Conservation (phyloP, 2,329 filamentous ascomycete genomes). For the Chalaropsis thielavioides region DNA sequence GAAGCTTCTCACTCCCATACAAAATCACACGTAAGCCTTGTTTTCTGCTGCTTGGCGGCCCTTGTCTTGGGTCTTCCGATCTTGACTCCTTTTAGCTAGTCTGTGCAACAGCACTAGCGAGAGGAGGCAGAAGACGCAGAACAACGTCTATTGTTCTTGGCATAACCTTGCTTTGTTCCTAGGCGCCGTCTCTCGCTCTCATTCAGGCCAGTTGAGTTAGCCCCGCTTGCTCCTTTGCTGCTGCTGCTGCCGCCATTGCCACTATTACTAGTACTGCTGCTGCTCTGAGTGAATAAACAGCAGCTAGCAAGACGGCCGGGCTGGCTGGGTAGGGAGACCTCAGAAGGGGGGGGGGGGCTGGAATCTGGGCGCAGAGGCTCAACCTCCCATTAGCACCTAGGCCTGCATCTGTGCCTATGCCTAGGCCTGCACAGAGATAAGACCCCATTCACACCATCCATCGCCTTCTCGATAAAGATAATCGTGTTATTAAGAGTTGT, state of each 20-base stretch:
- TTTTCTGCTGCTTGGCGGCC: not conserved
- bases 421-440: not conserved
- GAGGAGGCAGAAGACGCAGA: not conserved
- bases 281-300: no score
- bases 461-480: not conserved
- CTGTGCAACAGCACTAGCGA: conserved; percentile 6
- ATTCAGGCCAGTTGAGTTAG: not conserved
- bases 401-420: not conserved
- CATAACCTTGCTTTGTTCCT: not conserved
- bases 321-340: no score
- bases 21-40: not conserved
- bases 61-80: conserved; percentile 1
- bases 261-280: not conserved
- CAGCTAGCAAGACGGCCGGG: no score
- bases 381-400: no score
- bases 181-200: not conserved
- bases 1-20: not conserved
- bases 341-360: not conserved
- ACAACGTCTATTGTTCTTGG: conserved; percentile 8
- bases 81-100: conserved; percentile 5
- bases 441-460: no score
- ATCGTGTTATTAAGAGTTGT: not conserved
- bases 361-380: not conserved
- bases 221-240: not conserved
- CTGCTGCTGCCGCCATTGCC: not conserved